Evolutionary conservation across 257 asterid species (phyloP).

Genomic region (Striga asiatica): DNA sequence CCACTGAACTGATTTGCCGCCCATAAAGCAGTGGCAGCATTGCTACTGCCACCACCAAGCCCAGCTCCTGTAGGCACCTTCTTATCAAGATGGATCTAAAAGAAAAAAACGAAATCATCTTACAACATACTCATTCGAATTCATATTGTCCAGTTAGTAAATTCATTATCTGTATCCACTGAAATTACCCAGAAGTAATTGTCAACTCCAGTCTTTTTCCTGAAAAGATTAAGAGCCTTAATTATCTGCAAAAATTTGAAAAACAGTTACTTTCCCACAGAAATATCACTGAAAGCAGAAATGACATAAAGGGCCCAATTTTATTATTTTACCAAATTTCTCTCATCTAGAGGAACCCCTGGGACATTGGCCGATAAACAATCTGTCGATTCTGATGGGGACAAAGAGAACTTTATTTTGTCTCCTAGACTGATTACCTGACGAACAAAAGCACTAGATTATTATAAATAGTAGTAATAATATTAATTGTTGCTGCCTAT

Average conservation of each 20-base stretch:
- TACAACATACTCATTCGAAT: not conserved
- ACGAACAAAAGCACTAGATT: slow-evolving; percentile 15
- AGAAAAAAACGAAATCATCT: not conserved
- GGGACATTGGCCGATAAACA: slow-evolving; percentile 60
- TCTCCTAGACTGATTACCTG: slow-evolving; percentile 96
- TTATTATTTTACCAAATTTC: slow-evolving; percentile 62
- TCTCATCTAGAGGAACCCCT: slow-evolving; percentile 72
- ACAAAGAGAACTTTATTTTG: slow-evolving; percentile 68
- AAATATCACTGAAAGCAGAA: not conserved
- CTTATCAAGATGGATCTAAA: slow-evolving; percentile 87
- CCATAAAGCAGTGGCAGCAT: slow-evolving; percentile 99
- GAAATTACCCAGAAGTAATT: slow-evolving; percentile 71
- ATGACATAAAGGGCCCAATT: not conserved
- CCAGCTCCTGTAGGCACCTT: slow-evolving; percentile 98
- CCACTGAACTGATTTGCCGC: slow-evolving; percentile 96
- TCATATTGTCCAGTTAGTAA: not conserved
- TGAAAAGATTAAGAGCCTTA: slow-evolving; percentile 88
- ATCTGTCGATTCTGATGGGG: slow-evolving; percentile 75
- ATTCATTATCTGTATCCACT: not conserved
- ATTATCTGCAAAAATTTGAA: slow-evolving; percentile 60
- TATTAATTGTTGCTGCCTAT: not conserved
- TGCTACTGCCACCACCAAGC: slow-evolving; percentile 98
- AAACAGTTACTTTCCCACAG: not conserved
- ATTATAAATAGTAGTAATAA: slow-evolving; percentile 3
- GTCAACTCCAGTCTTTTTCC: slow-evolving; percentile 75